Evolutionary conservation across 1,284 basidiomycete species (phyloP).

Genomic region (Dichomitus squalens): DNA sequence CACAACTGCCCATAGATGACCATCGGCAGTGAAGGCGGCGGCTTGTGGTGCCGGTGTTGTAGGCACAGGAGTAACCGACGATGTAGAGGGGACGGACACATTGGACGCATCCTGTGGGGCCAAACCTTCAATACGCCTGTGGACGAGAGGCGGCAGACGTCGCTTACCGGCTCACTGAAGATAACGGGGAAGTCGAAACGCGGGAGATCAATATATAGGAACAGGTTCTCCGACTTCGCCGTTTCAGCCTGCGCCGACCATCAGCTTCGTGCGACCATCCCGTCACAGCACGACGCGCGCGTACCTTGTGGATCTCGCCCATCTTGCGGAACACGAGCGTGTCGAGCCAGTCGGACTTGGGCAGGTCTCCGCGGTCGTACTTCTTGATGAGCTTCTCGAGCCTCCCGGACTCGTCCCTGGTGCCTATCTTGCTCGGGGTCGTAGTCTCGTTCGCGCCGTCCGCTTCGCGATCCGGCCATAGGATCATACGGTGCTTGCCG

Average conservation of each 20-base stretch:
- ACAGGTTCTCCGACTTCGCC: conserved; percentile 86
- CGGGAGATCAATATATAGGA: conserved; percentile 93
- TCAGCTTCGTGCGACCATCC: neutral
- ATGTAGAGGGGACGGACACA: conserved; percentile 40
- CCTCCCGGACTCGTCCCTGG: conserved; percentile 90
- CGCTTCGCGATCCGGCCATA: conserved; percentile 85
- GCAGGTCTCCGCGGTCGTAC: conserved; percentile 93
- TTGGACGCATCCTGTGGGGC: conserved; percentile 36
- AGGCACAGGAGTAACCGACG: conserved; percentile 39
- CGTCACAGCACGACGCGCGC: conserved; percentile 28
- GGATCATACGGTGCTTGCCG: conserved; percentile 86
- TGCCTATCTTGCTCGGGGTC: conserved; percentile 85
- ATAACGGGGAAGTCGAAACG: conserved; percentile 99
- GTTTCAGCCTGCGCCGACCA: conserved; percentile 67
- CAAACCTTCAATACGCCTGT: conserved; percentile 4
- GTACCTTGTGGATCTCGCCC: conserved; percentile 87
- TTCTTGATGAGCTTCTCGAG: conserved; percentile 97
- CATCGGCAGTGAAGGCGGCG: conserved; percentile 59
- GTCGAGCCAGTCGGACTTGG: conserved; percentile 95
- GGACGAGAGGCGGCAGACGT: conserved; percentile 13
- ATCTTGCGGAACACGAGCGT: conserved; percentile 92
- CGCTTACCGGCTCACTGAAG: conserved; percentile 81
- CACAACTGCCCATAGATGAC: conserved; percentile 84
- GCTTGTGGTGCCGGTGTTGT: conserved; percentile 40
- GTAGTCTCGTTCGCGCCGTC: conserved; percentile 82